Percentiles rank a stretch among this genome's conserved stretches.
These are phyloP conservation scores for Neofusicoccum cordaticola DNA, from an alignment of 2,329 filamentous ascomycete genomes.

Conservation along the genomic window DNA sequence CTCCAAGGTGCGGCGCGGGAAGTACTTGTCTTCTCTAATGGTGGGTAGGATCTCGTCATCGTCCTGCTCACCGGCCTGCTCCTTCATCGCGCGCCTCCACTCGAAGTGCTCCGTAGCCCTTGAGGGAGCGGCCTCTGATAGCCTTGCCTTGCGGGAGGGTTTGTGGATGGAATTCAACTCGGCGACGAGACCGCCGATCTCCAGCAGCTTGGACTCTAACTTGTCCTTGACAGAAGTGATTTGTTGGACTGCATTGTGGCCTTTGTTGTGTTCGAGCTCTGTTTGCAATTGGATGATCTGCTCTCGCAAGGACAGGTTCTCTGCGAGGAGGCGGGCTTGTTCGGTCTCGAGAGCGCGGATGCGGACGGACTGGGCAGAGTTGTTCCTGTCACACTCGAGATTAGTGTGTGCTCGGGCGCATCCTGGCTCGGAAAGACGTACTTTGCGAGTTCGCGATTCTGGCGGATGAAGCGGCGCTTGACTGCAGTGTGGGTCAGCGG, in stretches of 20 bases:
- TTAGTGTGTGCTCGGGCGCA: neutral
- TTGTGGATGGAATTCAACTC: slow-evolving; percentile 53
- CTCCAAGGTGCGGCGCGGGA: slow-evolving; percentile 67
- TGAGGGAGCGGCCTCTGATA: neutral
- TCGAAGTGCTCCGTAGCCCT: neutral
- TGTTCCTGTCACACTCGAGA: slow-evolving; percentile 50
- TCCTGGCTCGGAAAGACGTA: slow-evolving; percentile 23
- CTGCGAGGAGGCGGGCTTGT: slow-evolving; percentile 69
- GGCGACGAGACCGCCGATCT: slow-evolving; percentile 66
- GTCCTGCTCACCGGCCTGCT: slow-evolving; percentile 44
- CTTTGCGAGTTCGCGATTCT: slow-evolving; percentile 78
- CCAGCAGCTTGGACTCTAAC: slow-evolving; percentile 69
- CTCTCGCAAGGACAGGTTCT: slow-evolving; percentile 71
- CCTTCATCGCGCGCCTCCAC: slow-evolving; percentile 38
- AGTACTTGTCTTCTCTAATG: slow-evolving; percentile 68
- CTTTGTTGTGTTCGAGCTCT: slow-evolving; percentile 61
- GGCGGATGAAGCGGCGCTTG: slow-evolving; percentile 73
- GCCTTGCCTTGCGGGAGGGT: neutral
- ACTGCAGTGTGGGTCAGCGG: slow-evolving; percentile 49
- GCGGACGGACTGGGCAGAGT: slow-evolving; percentile 72
- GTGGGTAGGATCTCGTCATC: slow-evolving; percentile 60
- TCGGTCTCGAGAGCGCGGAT: slow-evolving; percentile 77
- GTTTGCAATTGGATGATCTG: slow-evolving; percentile 68
- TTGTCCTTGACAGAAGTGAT: slow-evolving; percentile 67
- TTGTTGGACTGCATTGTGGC: slow-evolving; percentile 61